Conservation (phyloP, 2,329 filamentous ascomycete species). For the Sporothrix protearum region DNA sequence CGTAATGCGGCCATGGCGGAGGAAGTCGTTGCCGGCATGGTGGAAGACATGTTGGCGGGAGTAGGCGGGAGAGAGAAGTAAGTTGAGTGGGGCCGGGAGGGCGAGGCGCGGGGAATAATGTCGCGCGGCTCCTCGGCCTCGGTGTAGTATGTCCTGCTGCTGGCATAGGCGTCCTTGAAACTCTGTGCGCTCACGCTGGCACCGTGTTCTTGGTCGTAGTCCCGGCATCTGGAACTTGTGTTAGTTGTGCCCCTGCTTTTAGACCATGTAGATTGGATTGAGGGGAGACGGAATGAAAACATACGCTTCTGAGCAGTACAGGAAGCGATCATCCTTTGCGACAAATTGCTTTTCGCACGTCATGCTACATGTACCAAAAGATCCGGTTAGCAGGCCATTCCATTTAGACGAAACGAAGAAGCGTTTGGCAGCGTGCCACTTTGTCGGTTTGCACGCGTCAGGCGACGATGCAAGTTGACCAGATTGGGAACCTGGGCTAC, state of each 20-base stretch:
- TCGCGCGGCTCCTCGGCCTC: conserved; percentile 50
- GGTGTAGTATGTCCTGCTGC: conserved; percentile 9
- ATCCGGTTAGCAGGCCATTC: neutral
- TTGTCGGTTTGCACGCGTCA: neutral
- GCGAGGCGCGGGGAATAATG: conserved; percentile 61
- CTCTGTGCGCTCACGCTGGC: conserved; percentile 27
- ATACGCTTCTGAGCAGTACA: conserved; percentile 63
- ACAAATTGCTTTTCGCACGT: conserved; percentile 65
- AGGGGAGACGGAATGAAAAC: conserved; percentile 32
- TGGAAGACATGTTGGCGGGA: conserved; percentile 41
- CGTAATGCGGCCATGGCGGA: conserved; percentile 55
- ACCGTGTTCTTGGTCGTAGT: conserved; percentile 46
- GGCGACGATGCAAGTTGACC: neutral
- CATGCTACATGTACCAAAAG: conserved; percentile 52
- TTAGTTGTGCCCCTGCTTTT: conserved; percentile 2
- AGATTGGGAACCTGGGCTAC: neutral
- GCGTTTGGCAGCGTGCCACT: neutral
- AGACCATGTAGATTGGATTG: neutral
- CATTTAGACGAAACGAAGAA: neutral
- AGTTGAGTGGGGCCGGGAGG: conserved; percentile 56
- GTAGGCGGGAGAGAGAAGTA: conserved; percentile 54
- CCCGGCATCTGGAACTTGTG: conserved; percentile 46
- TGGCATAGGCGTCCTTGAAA: conserved; percentile 24
- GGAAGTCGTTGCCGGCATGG: conserved; percentile 43
- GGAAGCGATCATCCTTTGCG: conserved; percentile 52